Conservation (phyloP, 2,329 filamentous ascomycete species). For the Pseudopithomyces chartarum region DNA sequence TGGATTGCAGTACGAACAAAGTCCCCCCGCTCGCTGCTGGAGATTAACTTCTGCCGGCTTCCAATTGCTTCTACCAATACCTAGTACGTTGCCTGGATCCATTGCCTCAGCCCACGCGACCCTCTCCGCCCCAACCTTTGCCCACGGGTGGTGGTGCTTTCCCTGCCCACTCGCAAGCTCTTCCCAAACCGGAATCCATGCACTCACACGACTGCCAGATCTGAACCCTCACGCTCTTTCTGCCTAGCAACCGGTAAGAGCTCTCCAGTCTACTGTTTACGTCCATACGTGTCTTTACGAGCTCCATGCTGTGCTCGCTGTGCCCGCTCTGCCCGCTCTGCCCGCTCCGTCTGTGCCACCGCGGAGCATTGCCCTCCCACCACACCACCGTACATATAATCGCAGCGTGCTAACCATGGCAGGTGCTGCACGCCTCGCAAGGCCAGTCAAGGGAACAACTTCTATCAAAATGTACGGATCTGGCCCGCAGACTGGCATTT, state of each 20-base stretch:
- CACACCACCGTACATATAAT: slow-evolving; percentile 6
- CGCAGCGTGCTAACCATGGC: slow-evolving; percentile 16
- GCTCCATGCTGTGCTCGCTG: not conserved
- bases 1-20: slow-evolving; percentile 34
- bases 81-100: not conserved
- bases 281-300: not conserved
- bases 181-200: slow-evolving; percentile 9
- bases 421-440: slow-evolving; percentile 2
- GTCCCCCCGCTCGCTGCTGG: slow-evolving; percentile 30
- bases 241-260: slow-evolving; percentile 21
- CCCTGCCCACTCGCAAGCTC: slow-evolving; percentile 13
- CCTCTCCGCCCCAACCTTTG: no score
- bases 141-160: slow-evolving; percentile 11
- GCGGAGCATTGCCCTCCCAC: not conserved
- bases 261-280: slow-evolving; percentile 14
- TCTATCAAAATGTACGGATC: slow-evolving; percentile 76
- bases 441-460: slow-evolving; percentile 3
- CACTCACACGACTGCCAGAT: slow-evolving; percentile 29
- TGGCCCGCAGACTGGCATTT: slow-evolving; percentile 92
- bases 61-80: slow-evolving; percentile 24
- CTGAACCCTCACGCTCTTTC: slow-evolving; percentile 27
- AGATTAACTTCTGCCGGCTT: slow-evolving; percentile 43
- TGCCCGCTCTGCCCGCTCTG: no score
- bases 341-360: no score
- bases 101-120: not conserved